Evolutionary conservation across 148 eudicot genomes (phyloP), one percentile per base, ranked within the genome.

Genomic region (Dysphania ambrosioides): DNA sequence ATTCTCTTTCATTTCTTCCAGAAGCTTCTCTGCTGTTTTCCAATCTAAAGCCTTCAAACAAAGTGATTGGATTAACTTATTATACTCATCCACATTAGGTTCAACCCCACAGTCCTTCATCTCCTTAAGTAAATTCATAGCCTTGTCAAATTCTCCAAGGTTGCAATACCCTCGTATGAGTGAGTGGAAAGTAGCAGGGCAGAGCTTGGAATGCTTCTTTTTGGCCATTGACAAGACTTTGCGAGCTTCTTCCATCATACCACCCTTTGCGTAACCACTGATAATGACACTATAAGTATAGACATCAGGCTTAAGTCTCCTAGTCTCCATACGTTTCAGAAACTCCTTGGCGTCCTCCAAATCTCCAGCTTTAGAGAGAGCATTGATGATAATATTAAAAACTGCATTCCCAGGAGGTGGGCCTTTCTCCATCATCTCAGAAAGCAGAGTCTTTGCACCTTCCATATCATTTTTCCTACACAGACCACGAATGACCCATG

Each of bases 11-110:
- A 92, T 92, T 70, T 90, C 89, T 78, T 84, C 85, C 47, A 83
- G 30, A 18, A 95, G 83, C 79, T 86, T 87, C 82, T 90, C 92
- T 1, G 98, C 90, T 30, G 86, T 85, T 84, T 67, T 80, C 97
- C 97, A 95, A 85, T 95, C 96, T 58, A 92, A 71, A 75, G 92
- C 91, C 79, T 90, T 88, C 64, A 95, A 79, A 82, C 98, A 95
- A 79, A 95, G 91, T 44, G 98, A 85, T 68, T 92, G 89, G 53
- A 95, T 89, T 73, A 95, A 79, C 82, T 88, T 90, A 78, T 86
- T 90, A 79, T 90, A 92, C 83, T 92, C 97, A 61, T 92, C 92
- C 31, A 80, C 88, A 83, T 78, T 88, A 34, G 97, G 88, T 19
- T 80, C 71, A 53, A 92, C 92, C 7, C 96, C 97, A 66, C 78